These are phyloP conservation scores for Raffaelea deltoideospora DNA, from an alignment of 2,329 filamentous ascomycete species.

Conservation along the genomic window DNA sequence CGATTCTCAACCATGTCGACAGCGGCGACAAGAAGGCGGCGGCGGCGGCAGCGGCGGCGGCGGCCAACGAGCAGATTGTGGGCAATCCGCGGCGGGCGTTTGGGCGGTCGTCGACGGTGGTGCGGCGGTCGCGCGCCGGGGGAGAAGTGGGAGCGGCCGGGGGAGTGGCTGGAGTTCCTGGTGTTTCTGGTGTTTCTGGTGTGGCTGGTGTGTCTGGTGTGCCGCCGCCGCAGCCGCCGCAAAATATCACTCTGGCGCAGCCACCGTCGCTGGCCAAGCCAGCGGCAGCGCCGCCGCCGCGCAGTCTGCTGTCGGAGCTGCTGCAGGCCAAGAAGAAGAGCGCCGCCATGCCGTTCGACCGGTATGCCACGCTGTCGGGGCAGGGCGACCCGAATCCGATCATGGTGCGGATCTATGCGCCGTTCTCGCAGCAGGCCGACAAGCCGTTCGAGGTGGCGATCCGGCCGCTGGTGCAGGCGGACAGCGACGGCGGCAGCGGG, in stretches of 20 bases:
- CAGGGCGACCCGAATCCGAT: slow-evolving; percentile 66
- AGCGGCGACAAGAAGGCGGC: slow-evolving; percentile 34
- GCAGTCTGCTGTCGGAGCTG: slow-evolving; percentile 56
- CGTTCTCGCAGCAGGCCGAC: slow-evolving; percentile 49
- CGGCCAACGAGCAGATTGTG: slow-evolving; percentile 36
- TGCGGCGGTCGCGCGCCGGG: slow-evolving; percentile 39
- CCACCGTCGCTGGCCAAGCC: slow-evolving; percentile 52
- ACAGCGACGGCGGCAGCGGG: not conserved
- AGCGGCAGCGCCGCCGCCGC: slow-evolving; percentile 45
- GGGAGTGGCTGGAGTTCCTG: not conserved
- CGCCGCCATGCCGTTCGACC: slow-evolving; percentile 56
- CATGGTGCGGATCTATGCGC: slow-evolving; percentile 61
- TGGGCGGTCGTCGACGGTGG: slow-evolving; percentile 46
- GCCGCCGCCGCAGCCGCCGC: not conserved
- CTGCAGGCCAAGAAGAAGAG: slow-evolving; percentile 59
- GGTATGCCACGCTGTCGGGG: slow-evolving; percentile 61
- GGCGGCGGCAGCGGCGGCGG: slow-evolving; percentile 40
- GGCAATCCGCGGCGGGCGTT: slow-evolving; percentile 49
- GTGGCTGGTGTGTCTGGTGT: not conserved
- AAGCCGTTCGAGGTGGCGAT: slow-evolving; percentile 60
- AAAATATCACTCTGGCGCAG: slow-evolving; percentile 42
- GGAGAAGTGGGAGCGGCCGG: not conserved
- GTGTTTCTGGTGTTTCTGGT: no score
- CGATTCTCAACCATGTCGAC: slow-evolving; percentile 35
- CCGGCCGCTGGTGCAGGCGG: slow-evolving; percentile 47